Evolutionary conservation across 352 stramenopile species (phyloP).

Genomic region (Globisporangium sylvaticum): DNA sequence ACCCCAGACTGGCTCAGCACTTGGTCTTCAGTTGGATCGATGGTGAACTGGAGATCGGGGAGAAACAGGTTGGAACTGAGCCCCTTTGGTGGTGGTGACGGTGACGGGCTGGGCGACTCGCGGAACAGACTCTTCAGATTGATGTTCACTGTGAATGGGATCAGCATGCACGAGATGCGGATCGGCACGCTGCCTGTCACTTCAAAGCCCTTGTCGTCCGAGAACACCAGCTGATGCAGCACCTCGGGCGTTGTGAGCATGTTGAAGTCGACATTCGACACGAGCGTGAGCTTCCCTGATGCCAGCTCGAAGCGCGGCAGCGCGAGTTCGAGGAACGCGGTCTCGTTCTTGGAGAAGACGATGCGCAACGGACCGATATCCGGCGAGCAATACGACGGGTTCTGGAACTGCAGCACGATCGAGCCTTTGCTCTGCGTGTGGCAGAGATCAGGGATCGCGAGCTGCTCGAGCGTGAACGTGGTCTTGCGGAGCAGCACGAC

Average conservation of each 20-base stretch:
- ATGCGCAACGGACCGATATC: slow-evolving; percentile 52
- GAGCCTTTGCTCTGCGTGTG: slow-evolving; percentile 45
- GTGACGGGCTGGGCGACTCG: slow-evolving; percentile 4
- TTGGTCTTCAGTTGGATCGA: not conserved
- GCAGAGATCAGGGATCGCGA: slow-evolving; percentile 73
- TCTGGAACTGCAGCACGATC: slow-evolving; percentile 55
- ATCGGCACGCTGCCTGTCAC: slow-evolving; percentile 47
- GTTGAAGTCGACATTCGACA: slow-evolving; percentile 41
- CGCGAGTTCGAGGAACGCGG: slow-evolving; percentile 39
- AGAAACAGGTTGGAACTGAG: not conserved
- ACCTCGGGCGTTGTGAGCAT: slow-evolving; percentile 40
- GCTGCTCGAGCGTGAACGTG: slow-evolving; percentile 41
- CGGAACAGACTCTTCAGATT: slow-evolving; percentile 42
- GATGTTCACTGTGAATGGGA: slow-evolving; percentile 69
- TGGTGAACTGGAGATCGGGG: not conserved
- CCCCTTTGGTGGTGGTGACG: not conserved
- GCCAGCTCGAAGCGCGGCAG: slow-evolving; percentile 53
- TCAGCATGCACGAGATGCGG: slow-evolving; percentile 59
- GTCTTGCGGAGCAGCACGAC: slow-evolving; percentile 62
- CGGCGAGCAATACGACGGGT: slow-evolving; percentile 76
- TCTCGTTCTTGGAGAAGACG: slow-evolving; percentile 51
- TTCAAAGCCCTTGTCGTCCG: slow-evolving; percentile 32
- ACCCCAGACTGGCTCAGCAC: slow-evolving; percentile 9
- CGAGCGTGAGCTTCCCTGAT: slow-evolving; percentile 42
- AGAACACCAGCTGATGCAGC: slow-evolving; percentile 55